Conservation (phyloP, 2,329 filamentous ascomycete genomes). For the Elsinoe perseae region DNA sequence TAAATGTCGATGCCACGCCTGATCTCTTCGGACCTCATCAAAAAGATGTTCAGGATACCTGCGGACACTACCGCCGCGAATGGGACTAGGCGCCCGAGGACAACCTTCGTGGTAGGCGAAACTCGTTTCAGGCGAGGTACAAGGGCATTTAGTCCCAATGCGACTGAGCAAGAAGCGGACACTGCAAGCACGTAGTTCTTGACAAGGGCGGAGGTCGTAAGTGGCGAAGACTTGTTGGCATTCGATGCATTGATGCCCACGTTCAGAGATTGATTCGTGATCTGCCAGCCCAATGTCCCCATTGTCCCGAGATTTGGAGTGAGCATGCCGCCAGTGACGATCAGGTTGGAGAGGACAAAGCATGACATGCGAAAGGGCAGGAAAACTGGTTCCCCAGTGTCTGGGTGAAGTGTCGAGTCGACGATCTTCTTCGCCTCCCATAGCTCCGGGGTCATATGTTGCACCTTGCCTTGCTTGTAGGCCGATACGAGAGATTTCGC, state of each 20-base stretch:
- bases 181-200: slow-evolving; percentile 91
- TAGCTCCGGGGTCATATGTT: slow-evolving; percentile 77
- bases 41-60: slow-evolving; percentile 86
- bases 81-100: slow-evolving; percentile 81
- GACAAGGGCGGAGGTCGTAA: slow-evolving; percentile 70
- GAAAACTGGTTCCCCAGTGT: slow-evolving; percentile 86
- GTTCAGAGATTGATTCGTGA: slow-evolving; percentile 94
- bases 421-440: slow-evolving; percentile 97
- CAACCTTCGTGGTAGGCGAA: slow-evolving; percentile 63
- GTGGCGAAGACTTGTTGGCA: slow-evolving; percentile 91
- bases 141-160: slow-evolving; percentile 80
- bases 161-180: slow-evolving; percentile 85
- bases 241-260: slow-evolving; percentile 97
- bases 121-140: slow-evolving; percentile 76
- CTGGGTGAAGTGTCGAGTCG: slow-evolving; percentile 91
- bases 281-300: slow-evolving; percentile 88
- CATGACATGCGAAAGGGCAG: slow-evolving; percentile 96
- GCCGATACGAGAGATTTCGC: slow-evolving; percentile 73
- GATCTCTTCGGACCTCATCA: slow-evolving; percentile 97
- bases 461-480: slow-evolving; percentile 78
- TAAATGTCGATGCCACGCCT: slow-evolving; percentile 86
- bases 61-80: slow-evolving; percentile 93
- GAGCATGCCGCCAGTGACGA: slow-evolving; percentile 95
- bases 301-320: slow-evolving; percentile 76
- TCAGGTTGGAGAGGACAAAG: slow-evolving; percentile 85